These are phyloP conservation scores for Cyclotella sp. DNA, from an alignment of 108 stramenopile genomes.

Conservation along the genomic window DNA sequence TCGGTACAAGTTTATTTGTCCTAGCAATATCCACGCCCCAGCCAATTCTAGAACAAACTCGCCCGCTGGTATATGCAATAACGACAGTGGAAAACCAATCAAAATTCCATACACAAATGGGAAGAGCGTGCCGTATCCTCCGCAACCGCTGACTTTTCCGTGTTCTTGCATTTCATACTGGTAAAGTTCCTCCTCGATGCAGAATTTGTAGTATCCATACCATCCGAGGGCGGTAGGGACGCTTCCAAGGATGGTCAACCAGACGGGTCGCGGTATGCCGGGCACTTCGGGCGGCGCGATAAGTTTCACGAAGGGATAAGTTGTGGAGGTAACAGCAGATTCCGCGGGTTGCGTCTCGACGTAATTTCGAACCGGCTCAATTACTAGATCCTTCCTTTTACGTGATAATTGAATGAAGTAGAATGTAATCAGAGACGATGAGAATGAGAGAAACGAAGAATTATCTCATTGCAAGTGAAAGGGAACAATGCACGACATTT, in stretches of 20 bases:
- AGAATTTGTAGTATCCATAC: conserved; percentile 79
- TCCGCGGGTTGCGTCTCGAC: conserved; percentile 55
- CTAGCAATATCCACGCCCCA: conserved; percentile 59
- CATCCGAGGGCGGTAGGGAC: conserved; percentile 70
- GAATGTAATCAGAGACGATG: not conserved
- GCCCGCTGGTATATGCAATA: conserved; percentile 57
- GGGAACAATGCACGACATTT: not conserved
- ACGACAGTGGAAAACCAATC: conserved; percentile 58
- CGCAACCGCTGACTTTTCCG: conserved; percentile 61
- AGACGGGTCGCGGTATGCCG: conserved; percentile 68
- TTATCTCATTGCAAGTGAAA: not conserved
- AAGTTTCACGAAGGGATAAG: conserved; percentile 50
- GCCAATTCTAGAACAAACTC: conserved; percentile 49
- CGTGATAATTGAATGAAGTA: not conserved
- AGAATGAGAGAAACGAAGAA: not conserved
- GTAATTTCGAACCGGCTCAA: conserved; percentile 58
- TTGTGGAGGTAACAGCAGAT: conserved; percentile 45
- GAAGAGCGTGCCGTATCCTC: conserved; percentile 72
- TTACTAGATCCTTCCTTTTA: conserved; percentile 50
- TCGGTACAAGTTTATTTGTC: conserved; percentile 71
- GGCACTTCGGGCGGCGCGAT: conserved; percentile 69
- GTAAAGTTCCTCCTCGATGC: conserved; percentile 74
- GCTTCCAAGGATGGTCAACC: conserved; percentile 67
- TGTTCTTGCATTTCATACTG: conserved; percentile 61
- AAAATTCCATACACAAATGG: conserved; percentile 70